Percentiles rank a stretch among this genome's conserved stretches.
These are phyloP conservation scores for Orbilia oligospora DNA, from an alignment of 2,329 filamentous ascomycete species.

Conservation along the genomic window DNA sequence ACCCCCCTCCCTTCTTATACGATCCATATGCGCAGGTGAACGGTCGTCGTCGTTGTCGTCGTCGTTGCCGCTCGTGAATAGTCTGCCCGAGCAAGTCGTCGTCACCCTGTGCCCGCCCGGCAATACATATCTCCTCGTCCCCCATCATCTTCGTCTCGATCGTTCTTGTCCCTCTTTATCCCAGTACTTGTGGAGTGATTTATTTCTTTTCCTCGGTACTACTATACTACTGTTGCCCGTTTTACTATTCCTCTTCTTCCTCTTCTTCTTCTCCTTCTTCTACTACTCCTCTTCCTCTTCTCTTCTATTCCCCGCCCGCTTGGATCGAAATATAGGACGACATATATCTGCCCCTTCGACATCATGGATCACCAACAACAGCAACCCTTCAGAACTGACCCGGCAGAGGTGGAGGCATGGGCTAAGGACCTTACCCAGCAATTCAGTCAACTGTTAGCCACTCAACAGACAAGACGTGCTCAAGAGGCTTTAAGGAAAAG, in stretches of 20 bases:
- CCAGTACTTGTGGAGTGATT: conserved; percentile 62
- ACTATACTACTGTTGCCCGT: conserved; percentile 38
- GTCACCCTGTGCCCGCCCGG: conserved; percentile 58
- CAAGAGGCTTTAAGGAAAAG: conserved; percentile 70
- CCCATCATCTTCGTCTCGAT: conserved; percentile 37
- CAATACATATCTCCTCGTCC: conserved; percentile 60
- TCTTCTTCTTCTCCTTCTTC: conserved; percentile 44
- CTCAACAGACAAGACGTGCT: conserved; percentile 87
- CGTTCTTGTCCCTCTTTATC: conserved; percentile 64
- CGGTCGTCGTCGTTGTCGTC: conserved; percentile 53
- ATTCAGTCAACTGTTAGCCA: conserved; percentile 88
- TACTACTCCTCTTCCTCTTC: conserved; percentile 40
- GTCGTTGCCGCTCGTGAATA: conserved; percentile 47
- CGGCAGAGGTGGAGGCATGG: conserved; percentile 77
- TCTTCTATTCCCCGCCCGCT: conserved; percentile 35
- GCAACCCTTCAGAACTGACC: conserved; percentile 64
- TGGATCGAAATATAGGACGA: conserved; percentile 61
- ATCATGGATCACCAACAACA: conserved; percentile 67
- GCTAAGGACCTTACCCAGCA: conserved; percentile 83
- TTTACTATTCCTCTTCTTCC: too few relatives aligned
- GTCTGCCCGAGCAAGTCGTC: conserved; percentile 58
- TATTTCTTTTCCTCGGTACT: conserved; percentile 63
- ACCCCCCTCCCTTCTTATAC: conserved; percentile 36
- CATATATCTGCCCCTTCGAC: conserved; percentile 62
- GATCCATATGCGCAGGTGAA: conserved; percentile 57